These are phyloP conservation scores for Globisporangium orthogonon DNA, from an alignment of 352 stramenopile genomes.

Conservation along the genomic window DNA sequence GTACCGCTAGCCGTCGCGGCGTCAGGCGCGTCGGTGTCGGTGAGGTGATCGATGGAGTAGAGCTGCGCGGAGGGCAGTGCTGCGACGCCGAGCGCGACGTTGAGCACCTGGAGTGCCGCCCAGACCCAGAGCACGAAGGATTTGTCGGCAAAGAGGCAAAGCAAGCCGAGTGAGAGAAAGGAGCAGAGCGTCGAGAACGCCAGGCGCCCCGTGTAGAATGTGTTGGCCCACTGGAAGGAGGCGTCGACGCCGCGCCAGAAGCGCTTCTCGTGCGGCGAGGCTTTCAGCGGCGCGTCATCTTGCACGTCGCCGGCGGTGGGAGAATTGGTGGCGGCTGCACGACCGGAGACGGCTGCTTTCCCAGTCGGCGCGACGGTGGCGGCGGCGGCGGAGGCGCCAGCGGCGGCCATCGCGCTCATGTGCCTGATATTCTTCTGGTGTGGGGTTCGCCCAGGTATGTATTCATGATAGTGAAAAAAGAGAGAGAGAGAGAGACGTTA, in stretches of 20 bases:
- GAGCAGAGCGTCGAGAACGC: conserved; percentile 40
- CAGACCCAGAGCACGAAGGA: conserved; percentile 38
- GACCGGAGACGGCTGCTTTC: background rate
- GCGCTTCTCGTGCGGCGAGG: conserved; percentile 1
- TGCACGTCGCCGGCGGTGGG: background rate
- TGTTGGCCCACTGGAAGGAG: conserved; percentile 55
- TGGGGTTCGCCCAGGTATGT: background rate
- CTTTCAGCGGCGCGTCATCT: background rate
- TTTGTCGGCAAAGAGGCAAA: conserved; percentile 26
- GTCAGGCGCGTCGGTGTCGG: conserved; percentile 1
- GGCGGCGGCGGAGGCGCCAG: background rate
- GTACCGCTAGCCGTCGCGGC: background rate
- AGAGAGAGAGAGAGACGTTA: background rate
- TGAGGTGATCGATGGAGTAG: conserved; percentile 18
- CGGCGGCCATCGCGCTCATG: conserved; percentile 1
- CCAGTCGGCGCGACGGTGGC: background rate
- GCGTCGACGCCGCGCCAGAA: conserved; percentile 34
- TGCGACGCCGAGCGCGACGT: conserved; percentile 48
- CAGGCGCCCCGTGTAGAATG: conserved; percentile 62
- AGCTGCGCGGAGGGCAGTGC: conserved; percentile 39
- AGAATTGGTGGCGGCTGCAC: background rate
- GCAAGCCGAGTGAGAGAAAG: conserved; percentile 30
- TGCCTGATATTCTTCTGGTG: background rate
- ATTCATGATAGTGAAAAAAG: background rate
- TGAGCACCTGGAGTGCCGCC: conserved; percentile 42